phyloP scores from a whole-genome alignment of 2,329 filamentous ascomycete genomes.

The Diaporthe sp. region DNA sequence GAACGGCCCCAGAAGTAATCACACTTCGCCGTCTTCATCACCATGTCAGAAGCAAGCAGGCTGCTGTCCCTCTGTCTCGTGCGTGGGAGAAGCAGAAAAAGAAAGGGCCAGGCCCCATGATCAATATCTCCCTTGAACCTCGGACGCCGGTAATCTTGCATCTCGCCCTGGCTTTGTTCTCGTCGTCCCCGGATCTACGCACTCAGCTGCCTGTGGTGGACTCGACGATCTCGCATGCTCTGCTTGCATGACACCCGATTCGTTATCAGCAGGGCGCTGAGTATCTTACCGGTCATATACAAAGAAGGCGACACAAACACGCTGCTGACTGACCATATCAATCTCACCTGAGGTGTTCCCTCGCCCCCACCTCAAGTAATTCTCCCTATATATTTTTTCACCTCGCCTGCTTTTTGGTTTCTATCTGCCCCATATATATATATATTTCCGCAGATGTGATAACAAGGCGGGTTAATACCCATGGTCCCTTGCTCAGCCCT shows the following conservation, averaged over 20 bases:
- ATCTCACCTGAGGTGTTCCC: background rate
- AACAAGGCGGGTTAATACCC: slow-evolving; percentile 15
- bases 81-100: slow-evolving; percentile 10
- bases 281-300: background rate
- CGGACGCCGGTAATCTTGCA: background rate
- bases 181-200: slow-evolving; percentile 3
- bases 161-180: slow-evolving; percentile 10
- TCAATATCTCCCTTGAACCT: slow-evolving; percentile 1
- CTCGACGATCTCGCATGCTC: slow-evolving; percentile 5
- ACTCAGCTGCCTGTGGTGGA: slow-evolving; percentile 14
- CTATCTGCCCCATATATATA: slow-evolving; percentile 1
- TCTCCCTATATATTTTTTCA: background rate
- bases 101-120: background rate
- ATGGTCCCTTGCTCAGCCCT: slow-evolving; percentile 29
- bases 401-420: background rate
- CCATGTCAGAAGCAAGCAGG: slow-evolving; percentile 3
- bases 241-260: slow-evolving; percentile 19
- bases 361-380: background rate
- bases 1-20: background rate
- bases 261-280: slow-evolving; percentile 31
- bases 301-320: background rate
- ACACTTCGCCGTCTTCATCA: slow-evolving; percentile 8
- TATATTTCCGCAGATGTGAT: slow-evolving; percentile 14
- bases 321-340: background rate
- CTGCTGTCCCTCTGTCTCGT: background rate